Evolutionary conservation across 2,329 filamentous ascomycete genomes (phyloP).

Genomic region (Parafenestella ontariensis): DNA sequence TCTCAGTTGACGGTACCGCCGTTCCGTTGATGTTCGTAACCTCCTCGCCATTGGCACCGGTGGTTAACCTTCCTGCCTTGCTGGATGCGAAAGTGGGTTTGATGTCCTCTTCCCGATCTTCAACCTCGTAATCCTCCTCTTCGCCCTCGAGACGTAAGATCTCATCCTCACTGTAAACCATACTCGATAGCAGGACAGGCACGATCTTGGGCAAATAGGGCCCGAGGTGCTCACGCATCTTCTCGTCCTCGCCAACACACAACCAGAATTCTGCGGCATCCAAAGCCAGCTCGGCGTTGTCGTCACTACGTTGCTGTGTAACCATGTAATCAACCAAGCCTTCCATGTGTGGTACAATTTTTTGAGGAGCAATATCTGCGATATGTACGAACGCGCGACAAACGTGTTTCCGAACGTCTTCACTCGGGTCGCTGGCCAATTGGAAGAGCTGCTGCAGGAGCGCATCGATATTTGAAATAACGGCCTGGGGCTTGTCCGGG

Average conservation of each 20-base stretch:
- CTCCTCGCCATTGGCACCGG: slow-evolving; percentile 54
- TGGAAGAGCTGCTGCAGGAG: slow-evolving; percentile 84
- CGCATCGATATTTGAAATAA: slow-evolving; percentile 79
- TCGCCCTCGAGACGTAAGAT: slow-evolving; percentile 84
- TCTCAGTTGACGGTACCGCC: slow-evolving; percentile 50
- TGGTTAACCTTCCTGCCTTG: slow-evolving; percentile 66
- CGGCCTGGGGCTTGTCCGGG: slow-evolving; percentile 79
- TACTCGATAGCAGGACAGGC: slow-evolving; percentile 87
- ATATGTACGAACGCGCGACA: slow-evolving; percentile 93
- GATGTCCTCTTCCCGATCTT: slow-evolving; percentile 89
- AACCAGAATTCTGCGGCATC: slow-evolving; percentile 99
- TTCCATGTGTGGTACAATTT: slow-evolving; percentile 84
- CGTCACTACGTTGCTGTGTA: slow-evolving; percentile 78
- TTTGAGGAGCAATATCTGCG: slow-evolving; percentile 88
- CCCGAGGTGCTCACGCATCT: slow-evolving; percentile 75
- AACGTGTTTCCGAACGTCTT: slow-evolving; percentile 89
- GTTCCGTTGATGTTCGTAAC: slow-evolving; percentile 51
- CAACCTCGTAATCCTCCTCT: slow-evolving; percentile 82
- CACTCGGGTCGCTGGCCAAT: slow-evolving; percentile 76
- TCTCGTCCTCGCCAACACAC: slow-evolving; percentile 85
- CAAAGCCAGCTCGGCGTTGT: slow-evolving; percentile 87
- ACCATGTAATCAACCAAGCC: slow-evolving; percentile 94
- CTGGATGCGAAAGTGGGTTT: slow-evolving; percentile 88
- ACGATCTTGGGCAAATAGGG: slow-evolving; percentile 86
- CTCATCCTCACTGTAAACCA: slow-evolving; percentile 96